Evolutionary conservation across 1,284 basidiomycete species (phyloP), one percentile per base, ranked within the genome.

Genomic region (Leccinum solheimii): DNA sequence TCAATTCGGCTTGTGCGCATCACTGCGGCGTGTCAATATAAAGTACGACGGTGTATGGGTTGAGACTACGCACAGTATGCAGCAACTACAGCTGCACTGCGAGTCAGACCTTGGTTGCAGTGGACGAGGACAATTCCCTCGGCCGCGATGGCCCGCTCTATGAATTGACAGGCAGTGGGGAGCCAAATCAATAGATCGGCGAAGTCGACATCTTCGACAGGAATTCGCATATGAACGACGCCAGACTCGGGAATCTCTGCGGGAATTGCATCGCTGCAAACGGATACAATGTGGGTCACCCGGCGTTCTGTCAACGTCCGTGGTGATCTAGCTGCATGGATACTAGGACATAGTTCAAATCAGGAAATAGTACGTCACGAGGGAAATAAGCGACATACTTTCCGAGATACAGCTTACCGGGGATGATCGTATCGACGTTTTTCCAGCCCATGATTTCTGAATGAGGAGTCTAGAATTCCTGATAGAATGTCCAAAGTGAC

Each of bases 81-180:
- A 57, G 92, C 88, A 62, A 94, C 86, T 34, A 94, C 86, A 5
- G 91, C 84, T 3, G 94, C 90, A 68, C 89, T 90, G 64, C 94
- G 83, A 62, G 90, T 92, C 56, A 94, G 81, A 48, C 94, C 93
- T 67, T 92, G 88, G 30, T 88, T 83, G 70, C 92, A 93, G 73
- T 95, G 92, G 14, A 96, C 92, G 52, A 96, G 82, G 62, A 94
- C 85, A 53, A 86, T 83, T 5, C 93, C 92, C 50, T 86, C 86
- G 14, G 77, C 74, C 36, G 78, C 75, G 55, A 94, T 74, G 11
- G 92, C 91, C 50, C 85, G 76, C 68, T 93, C 84, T 68, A 96
- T 94, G 75, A 94, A 95, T 55, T 80, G 85, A 72, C 91, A 89
- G 21, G 91, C 87, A 43, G 78, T 74, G n/a, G 90, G 89, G 62